These are phyloP conservation scores for Tulasnella sp. DNA, from an alignment of 768 basidiomycete species.

Conservation along the genomic window DNA sequence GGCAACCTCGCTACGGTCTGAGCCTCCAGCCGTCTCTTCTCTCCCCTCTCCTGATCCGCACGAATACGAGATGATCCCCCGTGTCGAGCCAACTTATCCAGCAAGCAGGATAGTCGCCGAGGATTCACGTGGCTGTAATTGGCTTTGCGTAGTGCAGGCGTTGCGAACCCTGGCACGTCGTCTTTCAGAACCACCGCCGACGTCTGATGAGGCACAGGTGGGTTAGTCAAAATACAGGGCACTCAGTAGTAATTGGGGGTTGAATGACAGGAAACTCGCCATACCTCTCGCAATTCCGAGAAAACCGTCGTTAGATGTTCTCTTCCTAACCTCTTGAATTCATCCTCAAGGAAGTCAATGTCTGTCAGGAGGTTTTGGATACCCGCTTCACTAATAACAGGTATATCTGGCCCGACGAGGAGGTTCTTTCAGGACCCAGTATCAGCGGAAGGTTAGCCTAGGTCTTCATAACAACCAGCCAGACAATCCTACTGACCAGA, in stretches of 20 bases:
- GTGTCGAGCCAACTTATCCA: slow-evolving; percentile 73
- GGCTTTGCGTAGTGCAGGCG: slow-evolving; percentile 62
- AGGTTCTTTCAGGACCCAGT: slow-evolving; percentile 53
- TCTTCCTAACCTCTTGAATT: slow-evolving; percentile 71
- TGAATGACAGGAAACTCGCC: slow-evolving; percentile 32
- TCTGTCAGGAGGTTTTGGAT: slow-evolving; percentile 82
- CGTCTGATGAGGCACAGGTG: slow-evolving; percentile 44
- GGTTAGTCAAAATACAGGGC: neutral
- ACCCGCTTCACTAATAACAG: slow-evolving; percentile 83
- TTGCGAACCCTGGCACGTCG: slow-evolving; percentile 73
- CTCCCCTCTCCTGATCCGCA: slow-evolving; percentile 58
- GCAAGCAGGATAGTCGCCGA: slow-evolving; percentile 63
- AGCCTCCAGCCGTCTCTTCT: slow-evolving; percentile 70
- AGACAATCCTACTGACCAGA: slow-evolving; percentile 55
- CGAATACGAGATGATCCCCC: slow-evolving; percentile 60
- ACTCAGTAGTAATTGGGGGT: neutral
- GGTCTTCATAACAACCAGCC: neutral
- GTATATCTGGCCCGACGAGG: slow-evolving; percentile 67
- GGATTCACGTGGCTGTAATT: slow-evolving; percentile 64
- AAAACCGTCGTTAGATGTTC: slow-evolving; percentile 68
- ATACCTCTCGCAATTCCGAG: slow-evolving; percentile 70
- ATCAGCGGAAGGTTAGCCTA: neutral
- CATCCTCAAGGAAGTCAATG: slow-evolving; percentile 83
- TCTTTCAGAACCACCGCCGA: slow-evolving; percentile 68
- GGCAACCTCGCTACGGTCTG: slow-evolving; percentile 68